Conservation (phyloP, 2,329 filamentous ascomycete species). For the Paraconiothyrium brasiliense region DNA sequence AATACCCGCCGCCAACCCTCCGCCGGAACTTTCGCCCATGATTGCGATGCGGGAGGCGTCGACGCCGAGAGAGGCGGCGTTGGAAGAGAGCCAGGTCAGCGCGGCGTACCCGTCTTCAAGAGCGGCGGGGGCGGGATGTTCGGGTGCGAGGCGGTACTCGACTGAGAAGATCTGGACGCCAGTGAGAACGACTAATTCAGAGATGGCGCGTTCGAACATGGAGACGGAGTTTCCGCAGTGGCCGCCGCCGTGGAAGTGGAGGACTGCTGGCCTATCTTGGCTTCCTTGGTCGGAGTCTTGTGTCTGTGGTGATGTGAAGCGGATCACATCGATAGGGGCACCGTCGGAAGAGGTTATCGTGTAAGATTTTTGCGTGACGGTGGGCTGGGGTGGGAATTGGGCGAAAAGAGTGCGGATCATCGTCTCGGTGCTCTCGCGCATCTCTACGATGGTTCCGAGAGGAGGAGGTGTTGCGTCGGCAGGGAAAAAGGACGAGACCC, state of each 20-base stretch:
- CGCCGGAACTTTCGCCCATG: slow-evolving; percentile 57
- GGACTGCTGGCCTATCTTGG: background rate
- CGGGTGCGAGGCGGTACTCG: slow-evolving; percentile 28
- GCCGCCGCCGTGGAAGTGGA: slow-evolving; percentile 52
- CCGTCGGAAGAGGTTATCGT: background rate
- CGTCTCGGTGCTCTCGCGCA: background rate
- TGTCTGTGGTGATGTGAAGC: background rate
- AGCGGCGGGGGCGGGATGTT: slow-evolving; percentile 13
- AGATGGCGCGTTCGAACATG: slow-evolving; percentile 27
- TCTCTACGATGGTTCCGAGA: background rate
- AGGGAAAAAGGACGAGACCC: background rate
- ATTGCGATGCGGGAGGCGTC: slow-evolving; percentile 54
- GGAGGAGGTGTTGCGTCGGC: background rate
- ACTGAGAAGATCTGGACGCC: slow-evolving; percentile 19
- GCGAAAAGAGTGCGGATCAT: background rate
- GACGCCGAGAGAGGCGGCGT: slow-evolving; percentile 52
- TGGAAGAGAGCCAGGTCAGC: slow-evolving; percentile 50
- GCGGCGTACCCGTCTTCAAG: slow-evolving; percentile 53
- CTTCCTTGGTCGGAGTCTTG: background rate
- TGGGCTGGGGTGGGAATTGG: background rate
- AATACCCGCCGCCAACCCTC: slow-evolving; percentile 53
- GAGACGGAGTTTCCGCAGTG: slow-evolving; percentile 38
- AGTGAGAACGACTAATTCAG: slow-evolving; percentile 40
- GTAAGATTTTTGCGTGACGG: background rate
- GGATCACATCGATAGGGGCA: background rate